Evolutionary conservation across 2,329 filamentous ascomycete species (phyloP), one percentile per base, ranked within the genome.

Genomic region (Helotiales sp.): DNA sequence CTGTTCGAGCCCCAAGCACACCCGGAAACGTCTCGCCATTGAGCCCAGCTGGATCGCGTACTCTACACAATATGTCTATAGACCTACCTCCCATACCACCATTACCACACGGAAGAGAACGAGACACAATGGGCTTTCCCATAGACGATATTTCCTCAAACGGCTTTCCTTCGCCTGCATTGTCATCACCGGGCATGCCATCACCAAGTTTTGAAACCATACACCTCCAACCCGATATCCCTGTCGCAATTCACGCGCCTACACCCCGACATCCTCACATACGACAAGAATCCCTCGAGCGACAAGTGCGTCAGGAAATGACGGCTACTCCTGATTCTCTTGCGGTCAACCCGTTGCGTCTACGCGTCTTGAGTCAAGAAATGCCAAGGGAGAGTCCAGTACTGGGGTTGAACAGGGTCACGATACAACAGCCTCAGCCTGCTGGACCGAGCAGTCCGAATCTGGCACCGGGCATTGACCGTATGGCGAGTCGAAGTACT

Each of bases 71-170:
- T 48, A 25, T 54, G n/a, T 55, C 59, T 12, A 31, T 55, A 36
- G 29, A 34, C 6, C 13, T 48, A 12, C 27, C 59, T 46, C 46
- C 40, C 31, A 7, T 58, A 12, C 33, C 33, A 27, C 30, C 52
- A 49, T 24, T 44, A 15, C 40, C 40, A 38, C 15, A 53, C 49
- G 31, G 29, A 12, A 8, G 40, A 38, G 19, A 46, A 9, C 44
- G 62, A 56, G 64, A 67, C 29, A 67, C 64, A 3, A 67, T 67
- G 64, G 63, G 62, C 5, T 64, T 65, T 36, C 63, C 64, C 5
- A 55, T 64, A 13, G 58, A 64, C 7, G n/a, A n/a, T n/a, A n/a
- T n/a, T n/a, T n/a, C n/a, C n/a, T 50, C 40, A 31, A 7, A 27
- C 24, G 13, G 25, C 27, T 19, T 42, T n/a, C 19, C 36, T 8